These are phyloP conservation scores for Geranium incanum DNA, from an alignment of 441 rosid genomes.

Conservation along the genomic window DNA sequence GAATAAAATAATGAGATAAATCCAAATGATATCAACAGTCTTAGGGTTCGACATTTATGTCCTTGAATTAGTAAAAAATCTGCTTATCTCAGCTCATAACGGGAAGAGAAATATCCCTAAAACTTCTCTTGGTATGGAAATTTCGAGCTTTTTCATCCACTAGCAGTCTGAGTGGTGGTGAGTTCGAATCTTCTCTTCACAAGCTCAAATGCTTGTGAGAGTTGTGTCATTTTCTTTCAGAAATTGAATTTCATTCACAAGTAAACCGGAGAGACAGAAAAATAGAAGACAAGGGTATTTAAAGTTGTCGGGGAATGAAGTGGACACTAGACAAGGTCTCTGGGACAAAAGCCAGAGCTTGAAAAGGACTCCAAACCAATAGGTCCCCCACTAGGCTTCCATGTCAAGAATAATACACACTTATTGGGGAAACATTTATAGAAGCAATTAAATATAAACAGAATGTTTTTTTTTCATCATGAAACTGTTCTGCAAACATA, in stretches of 20 bases:
- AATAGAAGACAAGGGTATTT: constrained; percentile 55
- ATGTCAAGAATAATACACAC: constrained; percentile 27
- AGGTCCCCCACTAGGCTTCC: constrained; percentile 36
- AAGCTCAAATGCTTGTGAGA: constrained; percentile 30
- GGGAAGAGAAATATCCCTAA: constrained; percentile 14
- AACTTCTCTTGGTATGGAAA: constrained; percentile 32
- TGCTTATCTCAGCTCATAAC: constrained; percentile 16
- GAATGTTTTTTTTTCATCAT: constrained; percentile 30
- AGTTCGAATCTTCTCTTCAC: constrained; percentile 25
- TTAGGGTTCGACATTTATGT: constrained; percentile 18
- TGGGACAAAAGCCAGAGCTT: constrained; percentile 58
- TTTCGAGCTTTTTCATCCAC: constrained; percentile 42
- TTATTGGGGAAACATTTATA: constrained; percentile 18
- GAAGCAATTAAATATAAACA: constrained; percentile 36
- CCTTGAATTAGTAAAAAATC: constrained; percentile 21
- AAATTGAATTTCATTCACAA: constrained; percentile 26
- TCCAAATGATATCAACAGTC: constrained; percentile 13
- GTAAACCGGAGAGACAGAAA: constrained; percentile 31
- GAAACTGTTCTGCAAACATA: constrained; percentile 15
- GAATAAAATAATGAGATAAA: constrained; percentile 10
- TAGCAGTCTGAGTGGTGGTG: constrained; percentile 35
- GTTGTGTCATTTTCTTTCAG: constrained; percentile 32
- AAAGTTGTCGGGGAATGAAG: constrained; percentile 63
- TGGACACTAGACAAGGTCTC: constrained; percentile 49
- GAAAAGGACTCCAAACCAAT: constrained; percentile 49